These are phyloP conservation scores for Neurospora tetrasperma DNA, from an alignment of 495 filamentous ascomycete genomes.

Conservation along the genomic window DNA sequence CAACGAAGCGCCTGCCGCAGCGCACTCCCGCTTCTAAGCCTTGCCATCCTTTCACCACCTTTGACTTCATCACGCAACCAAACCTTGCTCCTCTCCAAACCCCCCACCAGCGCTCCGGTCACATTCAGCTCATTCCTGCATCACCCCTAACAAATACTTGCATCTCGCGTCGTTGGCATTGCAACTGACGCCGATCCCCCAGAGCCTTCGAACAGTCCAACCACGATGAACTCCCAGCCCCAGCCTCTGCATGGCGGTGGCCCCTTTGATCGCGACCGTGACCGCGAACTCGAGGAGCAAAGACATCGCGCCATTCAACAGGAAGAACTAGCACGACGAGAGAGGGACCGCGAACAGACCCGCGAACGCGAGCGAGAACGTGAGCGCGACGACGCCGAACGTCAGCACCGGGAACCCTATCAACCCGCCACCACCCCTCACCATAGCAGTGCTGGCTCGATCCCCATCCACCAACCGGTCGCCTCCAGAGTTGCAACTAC, in stretches of 20 bases:
- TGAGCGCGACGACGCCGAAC: constrained; percentile 57
- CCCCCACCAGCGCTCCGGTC: background rate
- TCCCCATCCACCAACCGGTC: constrained; percentile 85
- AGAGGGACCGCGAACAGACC: constrained; percentile 21
- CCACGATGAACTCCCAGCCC: constrained; percentile 35
- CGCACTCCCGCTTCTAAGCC: background rate
- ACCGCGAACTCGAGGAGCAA: constrained; percentile 29
- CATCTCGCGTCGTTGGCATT: background rate
- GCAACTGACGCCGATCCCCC: constrained; percentile 6
- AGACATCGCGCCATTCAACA: constrained; percentile 27
- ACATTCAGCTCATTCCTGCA: background rate
- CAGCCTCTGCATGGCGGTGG: constrained; percentile 29
- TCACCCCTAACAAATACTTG: background rate
- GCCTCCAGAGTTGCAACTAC: constrained; percentile 68
- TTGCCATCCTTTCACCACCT: background rate
- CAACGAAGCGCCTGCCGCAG: background rate
- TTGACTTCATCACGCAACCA: background rate
- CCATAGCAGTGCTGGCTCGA: constrained; percentile 72
- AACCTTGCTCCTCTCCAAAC: background rate
- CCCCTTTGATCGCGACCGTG: constrained; percentile 32
- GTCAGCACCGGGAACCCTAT: constrained; percentile 54
- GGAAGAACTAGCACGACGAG: constrained; percentile 23
- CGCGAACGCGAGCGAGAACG: constrained; percentile 28
- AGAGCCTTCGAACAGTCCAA: constrained; percentile 17
- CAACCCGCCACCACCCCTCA: constrained; percentile 47